Percentiles rank a stretch among this genome's conserved stretches.
phyloP scores from a whole-genome alignment of 352 stramenopile genomes.

The Phytopythium litorale region DNA sequence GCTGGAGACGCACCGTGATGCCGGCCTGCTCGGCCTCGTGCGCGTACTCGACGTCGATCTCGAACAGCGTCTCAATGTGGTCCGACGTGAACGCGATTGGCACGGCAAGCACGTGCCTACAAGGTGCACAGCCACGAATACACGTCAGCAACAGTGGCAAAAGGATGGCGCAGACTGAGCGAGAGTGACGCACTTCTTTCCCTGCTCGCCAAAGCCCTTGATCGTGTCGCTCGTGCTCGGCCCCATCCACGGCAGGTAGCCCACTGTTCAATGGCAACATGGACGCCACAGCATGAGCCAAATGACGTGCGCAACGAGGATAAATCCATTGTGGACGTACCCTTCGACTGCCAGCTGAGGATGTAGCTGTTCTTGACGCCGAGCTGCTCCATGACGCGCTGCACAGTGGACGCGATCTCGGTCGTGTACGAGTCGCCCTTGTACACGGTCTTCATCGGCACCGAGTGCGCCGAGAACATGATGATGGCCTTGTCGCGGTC shows the following conservation, averaged over 20 bases:
- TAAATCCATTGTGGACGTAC: conserved; percentile 9
- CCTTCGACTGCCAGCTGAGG: conserved; percentile 95
- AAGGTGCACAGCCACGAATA: conserved; percentile 3
- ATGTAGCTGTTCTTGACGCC: conserved; percentile 76
- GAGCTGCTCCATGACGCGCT: conserved; percentile 73
- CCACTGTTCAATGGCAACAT: conserved; percentile 54
- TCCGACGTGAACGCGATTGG: conserved; percentile 98
- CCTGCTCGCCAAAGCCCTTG: conserved; percentile 87
- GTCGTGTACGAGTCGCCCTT: conserved; percentile 88
- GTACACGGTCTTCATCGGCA: conserved; percentile 89
- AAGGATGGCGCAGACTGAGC: neutral
- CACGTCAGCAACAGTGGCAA: neutral
- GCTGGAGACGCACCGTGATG: conserved; percentile 63
- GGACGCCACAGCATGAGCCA: neutral
- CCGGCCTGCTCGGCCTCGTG: conserved; percentile 94
- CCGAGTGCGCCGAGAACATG: conserved; percentile 89
- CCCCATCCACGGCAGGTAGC: conserved; percentile 97
- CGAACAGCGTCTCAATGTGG: conserved; percentile 99
- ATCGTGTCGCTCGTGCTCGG: conserved; percentile 97
- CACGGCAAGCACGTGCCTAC: conserved; percentile 94
- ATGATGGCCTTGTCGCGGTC: conserved; percentile 88
- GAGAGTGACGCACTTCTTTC: conserved; percentile 81
- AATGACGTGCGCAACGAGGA: neutral
- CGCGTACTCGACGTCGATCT: conserved; percentile 99
- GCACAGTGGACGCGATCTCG: conserved; percentile 71